A percentile compares a stretch with the other conserved stretches of the same genome.
Conservation (phyloP, 306 rosid species). For the Ochetophila trinervis region DNA sequence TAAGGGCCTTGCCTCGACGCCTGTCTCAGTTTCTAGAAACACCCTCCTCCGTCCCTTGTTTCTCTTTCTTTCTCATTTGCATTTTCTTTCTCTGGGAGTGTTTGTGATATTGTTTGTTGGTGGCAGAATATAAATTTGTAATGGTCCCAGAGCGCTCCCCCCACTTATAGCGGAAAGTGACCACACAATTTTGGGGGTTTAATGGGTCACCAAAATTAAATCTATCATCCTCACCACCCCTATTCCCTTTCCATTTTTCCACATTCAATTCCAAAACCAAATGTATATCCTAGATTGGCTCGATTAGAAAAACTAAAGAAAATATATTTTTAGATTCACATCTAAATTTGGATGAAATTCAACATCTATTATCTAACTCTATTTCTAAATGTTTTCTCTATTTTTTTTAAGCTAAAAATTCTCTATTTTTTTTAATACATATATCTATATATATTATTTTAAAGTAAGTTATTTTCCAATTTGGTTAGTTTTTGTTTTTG, state of each 20-base stretch:
- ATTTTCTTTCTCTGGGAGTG: background rate
- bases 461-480: too few relatives aligned
- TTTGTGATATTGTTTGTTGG: slow-evolving; percentile 20
- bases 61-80: background rate
- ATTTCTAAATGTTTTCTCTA: background rate
- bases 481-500: too few relatives aligned
- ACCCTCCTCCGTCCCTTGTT: background rate
- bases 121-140: slow-evolving; percentile 30
- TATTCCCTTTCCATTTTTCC: background rate
- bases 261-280: background rate
- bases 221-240: slow-evolving; percentile 2
- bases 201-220: slow-evolving; percentile 9
- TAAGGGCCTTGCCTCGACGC: slow-evolving; percentile 1
- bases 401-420: too few relatives aligned
- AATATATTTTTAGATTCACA: too few relatives aligned
- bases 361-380: too few relatives aligned
- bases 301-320: too few relatives aligned
- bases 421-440: background rate
- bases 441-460: background rate
- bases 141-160: slow-evolving; percentile 66
- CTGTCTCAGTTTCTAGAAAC: slow-evolving; percentile 17
- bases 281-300: too few relatives aligned
- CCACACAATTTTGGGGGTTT: slow-evolving; percentile 39
- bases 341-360: too few relatives aligned
- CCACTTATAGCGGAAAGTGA: slow-evolving; percentile 66